phyloP scores from a whole-genome alignment of 768 basidiomycete species.

The Phylloporus arenicola region DNA sequence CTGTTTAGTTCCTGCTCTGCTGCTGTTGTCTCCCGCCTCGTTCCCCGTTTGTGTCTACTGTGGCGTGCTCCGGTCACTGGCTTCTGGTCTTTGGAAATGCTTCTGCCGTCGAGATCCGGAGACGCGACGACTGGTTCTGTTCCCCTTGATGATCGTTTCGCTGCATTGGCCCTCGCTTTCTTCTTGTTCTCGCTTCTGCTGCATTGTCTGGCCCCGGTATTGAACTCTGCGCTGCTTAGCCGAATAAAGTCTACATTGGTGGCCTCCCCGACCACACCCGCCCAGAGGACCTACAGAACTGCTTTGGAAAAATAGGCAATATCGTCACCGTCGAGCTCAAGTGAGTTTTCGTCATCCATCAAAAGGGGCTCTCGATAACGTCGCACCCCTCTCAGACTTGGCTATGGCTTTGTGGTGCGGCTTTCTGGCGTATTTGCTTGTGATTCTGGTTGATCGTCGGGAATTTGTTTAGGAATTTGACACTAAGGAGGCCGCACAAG shows the following conservation, averaged over 20 bases:
- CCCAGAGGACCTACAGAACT: slow-evolving; percentile 77
- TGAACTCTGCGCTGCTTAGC: slow-evolving; percentile 71
- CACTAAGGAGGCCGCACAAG: slow-evolving; percentile 71
- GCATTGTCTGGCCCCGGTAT: slow-evolving; percentile 52
- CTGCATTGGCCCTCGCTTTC: slow-evolving; percentile 38
- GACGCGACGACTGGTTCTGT: slow-evolving; percentile 28
- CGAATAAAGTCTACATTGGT: slow-evolving; percentile 91
- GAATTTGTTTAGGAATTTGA: slow-evolving; percentile 66
- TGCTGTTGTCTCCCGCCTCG: slow-evolving; percentile 8
- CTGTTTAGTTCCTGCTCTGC: slow-evolving; percentile 22
- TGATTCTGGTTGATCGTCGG: not conserved
- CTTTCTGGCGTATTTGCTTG: not conserved
- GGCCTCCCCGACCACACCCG: slow-evolving; percentile 84
- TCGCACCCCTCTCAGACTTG: slow-evolving; percentile 46
- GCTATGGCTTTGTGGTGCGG: slow-evolving; percentile 88
- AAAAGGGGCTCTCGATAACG: slow-evolving; percentile 9
- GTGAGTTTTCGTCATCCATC: slow-evolving; percentile 41
- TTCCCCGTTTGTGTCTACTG: slow-evolving; percentile 16
- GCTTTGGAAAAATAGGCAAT: slow-evolving; percentile 79
- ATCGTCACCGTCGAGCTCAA: slow-evolving; percentile 79
- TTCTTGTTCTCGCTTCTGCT: slow-evolving; percentile 39
- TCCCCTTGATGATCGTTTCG: slow-evolving; percentile 15
- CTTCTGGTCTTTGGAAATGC: slow-evolving; percentile 18
- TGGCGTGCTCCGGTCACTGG: slow-evolving; percentile 17
- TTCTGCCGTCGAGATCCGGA: slow-evolving; percentile 25